Conservation (phyloP, 23 red algal species). For the Gracilaria vermiculophylla region DNA sequence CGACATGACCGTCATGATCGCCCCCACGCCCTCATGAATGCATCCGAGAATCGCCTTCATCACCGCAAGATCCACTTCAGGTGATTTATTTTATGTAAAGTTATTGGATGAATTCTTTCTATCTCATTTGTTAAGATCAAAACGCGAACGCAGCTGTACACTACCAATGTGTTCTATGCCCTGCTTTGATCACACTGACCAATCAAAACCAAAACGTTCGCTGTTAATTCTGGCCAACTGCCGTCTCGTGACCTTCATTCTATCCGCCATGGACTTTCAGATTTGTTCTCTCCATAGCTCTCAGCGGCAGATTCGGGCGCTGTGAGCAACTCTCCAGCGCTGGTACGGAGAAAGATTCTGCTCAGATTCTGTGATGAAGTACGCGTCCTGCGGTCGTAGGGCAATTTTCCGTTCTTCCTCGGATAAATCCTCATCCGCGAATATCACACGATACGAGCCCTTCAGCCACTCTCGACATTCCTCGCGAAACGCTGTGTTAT, state of each 20-base stretch:
- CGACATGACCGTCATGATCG: slow-evolving; percentile 24
- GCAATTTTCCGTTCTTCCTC: slow-evolving; percentile 34
- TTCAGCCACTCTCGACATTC: slow-evolving; percentile 69
- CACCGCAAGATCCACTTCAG: slow-evolving; percentile 59
- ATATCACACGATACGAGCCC: slow-evolving; percentile 2
- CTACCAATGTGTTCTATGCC: too few species aligned
- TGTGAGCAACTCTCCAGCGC: slow-evolving; percentile 66
- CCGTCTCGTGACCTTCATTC: neutral
- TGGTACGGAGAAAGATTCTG: slow-evolving; percentile 42
- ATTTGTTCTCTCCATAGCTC: neutral
- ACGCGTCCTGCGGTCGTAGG: slow-evolving; percentile 63
- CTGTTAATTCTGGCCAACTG: neutral
- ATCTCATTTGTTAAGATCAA: too few species aligned
- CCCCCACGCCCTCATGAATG: slow-evolving; percentile 4
- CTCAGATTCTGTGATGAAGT: slow-evolving; percentile 64
- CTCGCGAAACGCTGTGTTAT: slow-evolving; percentile 35
- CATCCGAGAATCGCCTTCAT: slow-evolving; percentile 11
- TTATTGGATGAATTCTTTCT: neutral
- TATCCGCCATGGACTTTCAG: neutral
- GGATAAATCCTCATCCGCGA: slow-evolving; percentile 41
- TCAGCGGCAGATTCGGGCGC: slow-evolving; percentile 36
- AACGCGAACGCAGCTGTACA: too few species aligned
- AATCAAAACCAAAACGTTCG: neutral
- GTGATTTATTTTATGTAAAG: slow-evolving; percentile 4
- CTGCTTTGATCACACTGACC: too few species aligned